Base-by-base conservation (phyloP, 352 stramenopile genomes). In the Pythium grandisporangium region DNA sequence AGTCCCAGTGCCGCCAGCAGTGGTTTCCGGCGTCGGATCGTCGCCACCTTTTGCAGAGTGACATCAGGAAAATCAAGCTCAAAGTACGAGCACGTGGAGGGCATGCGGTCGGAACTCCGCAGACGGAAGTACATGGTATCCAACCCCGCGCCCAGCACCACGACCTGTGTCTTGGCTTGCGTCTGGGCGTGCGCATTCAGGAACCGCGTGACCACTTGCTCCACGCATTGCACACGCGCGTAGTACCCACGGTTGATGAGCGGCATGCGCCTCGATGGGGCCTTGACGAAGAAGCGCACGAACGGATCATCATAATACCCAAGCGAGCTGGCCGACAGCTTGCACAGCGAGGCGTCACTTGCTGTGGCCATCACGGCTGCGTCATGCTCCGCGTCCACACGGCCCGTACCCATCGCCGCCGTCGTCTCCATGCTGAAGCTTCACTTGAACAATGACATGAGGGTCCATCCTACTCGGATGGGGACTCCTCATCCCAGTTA, bases 171-270 rank as follows among this genome's bases (percentile, higher is more conserved):
- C 48, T 70, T 76, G 26, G 30, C 8, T n/a, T n/a, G n/a, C 13
- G 23, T 35, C 4, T 30, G 6, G 13, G 26, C 29, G 17, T 61
- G 30, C 4, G 45, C 46, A 7, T 29, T 38, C 13, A 95, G 47
- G 42, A 93, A 95, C 22, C 63, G 66, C 20, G 56, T 61, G 42
- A 95, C 60, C 14, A 95, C 61, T 33, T 51, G 51, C 57, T 93
- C 75, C 30, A 95, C 55, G 3, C 68, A 74, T 5, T 64, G 60
- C 19, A 93, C 79, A 13, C 82, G 79, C 8, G 82, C 79, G 56
- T 92, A 95, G 56, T 95, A 95, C 1, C 82, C 82, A 40, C 82
- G 77, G 48, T 95, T 93, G 50, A 95, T 95, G 44, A 95, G 68
- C 19, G 82, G 82, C 79, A 93, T 89, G 49, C 80, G 78, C 20